These are phyloP conservation scores for Pleurotus tuoliensis DNA, from an alignment of 768 basidiomycete genomes.

Conservation along the genomic window DNA sequence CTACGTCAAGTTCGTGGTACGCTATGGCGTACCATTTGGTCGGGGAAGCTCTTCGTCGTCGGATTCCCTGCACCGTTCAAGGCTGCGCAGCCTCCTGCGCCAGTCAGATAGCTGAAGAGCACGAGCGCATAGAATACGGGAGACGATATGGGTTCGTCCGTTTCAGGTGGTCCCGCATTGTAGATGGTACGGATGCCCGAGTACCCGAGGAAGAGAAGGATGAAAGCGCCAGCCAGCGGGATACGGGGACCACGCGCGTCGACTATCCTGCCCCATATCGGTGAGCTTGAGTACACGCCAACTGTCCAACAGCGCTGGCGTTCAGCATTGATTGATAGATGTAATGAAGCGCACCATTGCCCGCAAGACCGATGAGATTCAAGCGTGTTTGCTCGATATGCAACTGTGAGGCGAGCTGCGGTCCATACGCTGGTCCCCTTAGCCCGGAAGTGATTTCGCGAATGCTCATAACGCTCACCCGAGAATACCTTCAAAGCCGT, in stretches of 20 bases:
- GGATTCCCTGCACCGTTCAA: constrained; percentile 68
- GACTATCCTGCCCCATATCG: constrained; percentile 78
- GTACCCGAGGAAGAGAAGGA: constrained; percentile 71
- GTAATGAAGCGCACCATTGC: constrained; percentile 50
- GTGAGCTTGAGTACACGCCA: constrained; percentile 74
- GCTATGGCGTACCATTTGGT: constrained; percentile 41
- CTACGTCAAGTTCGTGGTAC: neutral
- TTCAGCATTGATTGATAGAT: neutral
- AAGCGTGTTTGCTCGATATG: constrained; percentile 75
- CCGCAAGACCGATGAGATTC: constrained; percentile 77
- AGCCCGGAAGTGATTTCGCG: neutral
- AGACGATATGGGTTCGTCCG: constrained; percentile 30
- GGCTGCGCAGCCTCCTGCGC: constrained; percentile 73
- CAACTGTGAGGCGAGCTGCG: constrained; percentile 75
- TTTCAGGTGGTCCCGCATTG: constrained; percentile 42
- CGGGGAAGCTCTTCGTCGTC: constrained; percentile 80
- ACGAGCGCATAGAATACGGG: constrained; percentile 51
- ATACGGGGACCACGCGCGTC: constrained; percentile 71
- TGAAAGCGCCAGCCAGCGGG: constrained; percentile 54
- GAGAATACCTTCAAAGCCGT: constrained; percentile 2
- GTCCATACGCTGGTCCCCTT: constrained; percentile 65
- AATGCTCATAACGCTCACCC: neutral
- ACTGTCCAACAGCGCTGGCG: constrained; percentile 26
- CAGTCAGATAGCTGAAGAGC: constrained; percentile 67
- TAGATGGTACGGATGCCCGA: constrained; percentile 67